Evolutionary conservation across 1,284 basidiomycete species (phyloP), one percentile per base, ranked within the genome.

Genomic region (Violaceomyces palustris): DNA sequence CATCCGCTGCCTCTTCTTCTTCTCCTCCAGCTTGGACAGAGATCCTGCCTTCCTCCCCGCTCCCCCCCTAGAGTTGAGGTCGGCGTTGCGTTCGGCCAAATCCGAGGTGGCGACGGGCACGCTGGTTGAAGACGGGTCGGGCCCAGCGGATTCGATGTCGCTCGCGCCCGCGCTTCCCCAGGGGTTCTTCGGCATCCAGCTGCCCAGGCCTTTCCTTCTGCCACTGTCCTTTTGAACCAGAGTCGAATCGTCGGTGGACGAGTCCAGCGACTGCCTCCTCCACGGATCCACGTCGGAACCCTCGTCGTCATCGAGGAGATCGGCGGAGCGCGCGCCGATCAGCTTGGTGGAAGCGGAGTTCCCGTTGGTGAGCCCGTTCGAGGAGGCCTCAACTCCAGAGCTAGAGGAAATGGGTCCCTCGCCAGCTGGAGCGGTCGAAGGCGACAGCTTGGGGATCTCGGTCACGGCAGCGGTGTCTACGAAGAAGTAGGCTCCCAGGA

Each of bases 401-500:
- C n/a, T n/a, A n/a, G n/a, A n/a, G n/a, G n/a, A n/a, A n/a, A n/a
- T n/a, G n/a, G n/a, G n/a, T n/a, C 44, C 48, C 21, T 59, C 56
- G 3, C 56, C 56, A 1, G 47, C 50, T 17, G 56, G 50, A 2
- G 50, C 56, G 15, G 39, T 50, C 15, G 56, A 50, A 2, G 56
- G 56, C 2, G 50, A 42, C 1, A 40, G 48, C 18, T 47, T 50
- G 15, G 56, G 41, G 23, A 50, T 34, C 41, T 50, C 33, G 21
- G 45, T 30, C 14, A 46, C 48, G 14, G 52, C 60, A n/a, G 48
- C 41, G 14, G 51, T 47, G 31, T 60, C 57, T 1, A 44, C 61
- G 10, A 54, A 50, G 43, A 94, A 94, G 78, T 92, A 94, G 6
- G 87, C 89, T 14, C 91, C 91, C 32, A 96, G 83, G 7, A 94